Percentiles rank a stretch among this genome's conserved stretches.
Evolutionary conservation across 495 filamentous ascomycete genomes (phyloP).

Genomic region (Tuber magnatum): DNA sequence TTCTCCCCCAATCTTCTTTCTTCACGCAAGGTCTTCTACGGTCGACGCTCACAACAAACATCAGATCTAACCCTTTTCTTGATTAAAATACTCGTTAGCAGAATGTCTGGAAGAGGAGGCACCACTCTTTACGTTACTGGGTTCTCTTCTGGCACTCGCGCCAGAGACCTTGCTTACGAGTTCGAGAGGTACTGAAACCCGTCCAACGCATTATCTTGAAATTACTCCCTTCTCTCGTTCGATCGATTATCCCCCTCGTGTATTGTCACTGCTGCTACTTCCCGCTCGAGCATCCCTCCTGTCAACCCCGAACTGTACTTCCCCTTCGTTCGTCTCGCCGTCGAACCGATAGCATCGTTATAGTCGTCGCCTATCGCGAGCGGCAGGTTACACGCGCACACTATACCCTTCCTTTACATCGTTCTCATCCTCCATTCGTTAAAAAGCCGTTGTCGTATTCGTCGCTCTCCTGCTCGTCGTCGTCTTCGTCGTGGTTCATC

Average conservation of each 20-base stretch:
- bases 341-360: conserved; percentile 41
- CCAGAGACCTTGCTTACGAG: conserved; percentile 99
- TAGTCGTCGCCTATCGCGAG: conserved; percentile 32
- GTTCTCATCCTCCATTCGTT: conserved; percentile 39
- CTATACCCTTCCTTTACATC: conserved; percentile 39
- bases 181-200: conserved; percentile 82
- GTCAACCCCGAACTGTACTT: conserved; percentile 39
- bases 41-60: conserved; percentile 10
- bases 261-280: conserved; percentile 43
- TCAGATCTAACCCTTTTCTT: conserved; percentile 9
- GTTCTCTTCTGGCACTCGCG: conserved; percentile 98
- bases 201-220: conserved; percentile 25
- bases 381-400: conserved; percentile 26
- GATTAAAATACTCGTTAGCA: conserved; percentile 22
- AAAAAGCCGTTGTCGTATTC: conserved; percentile 23
- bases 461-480: conserved; percentile 39
- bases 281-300: conserved; percentile 37
- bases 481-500: conserved; percentile 31
- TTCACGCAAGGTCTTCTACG: conserved; percentile 14
- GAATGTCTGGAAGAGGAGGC: conserved; percentile 83
- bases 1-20: conserved; percentile 17
- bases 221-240: conserved; percentile 41
- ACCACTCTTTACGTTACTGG: conserved; percentile 92
- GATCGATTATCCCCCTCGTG: conserved; percentile 45
- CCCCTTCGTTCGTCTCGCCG: conserved; percentile 37